Base-by-base conservation (phyloP, 1,284 basidiomycete genomes). In the Vanrija sp. region DNA sequence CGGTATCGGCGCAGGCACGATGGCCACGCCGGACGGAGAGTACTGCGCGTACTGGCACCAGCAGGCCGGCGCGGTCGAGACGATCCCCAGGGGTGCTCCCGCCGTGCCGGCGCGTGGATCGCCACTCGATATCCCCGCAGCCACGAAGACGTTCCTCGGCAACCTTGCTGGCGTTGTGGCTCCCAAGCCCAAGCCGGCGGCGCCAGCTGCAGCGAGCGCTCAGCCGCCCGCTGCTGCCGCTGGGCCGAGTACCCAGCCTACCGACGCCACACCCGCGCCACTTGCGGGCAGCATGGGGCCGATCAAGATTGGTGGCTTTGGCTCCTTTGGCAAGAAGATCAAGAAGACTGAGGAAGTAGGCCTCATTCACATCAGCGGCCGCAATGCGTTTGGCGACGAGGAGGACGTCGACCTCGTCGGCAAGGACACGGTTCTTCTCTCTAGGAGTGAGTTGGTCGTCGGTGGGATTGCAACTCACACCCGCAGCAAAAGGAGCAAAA, bases 391-490 rank as follows among this genome's bases (percentile, higher is more conserved):
- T 15, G 62, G 54, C 8, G 63, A 61, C 39, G 86, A 88, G 62
- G 91, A 90, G 67, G 84, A 89, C 63, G 87, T 89, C 59, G 69
- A 71, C 37, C 54, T 63, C 16, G 79, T 83, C 2, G 76, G 73
- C 0, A 79, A 79, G 47, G 73, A 75, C 44, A 64, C 69, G 2
- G 67, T 70, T 2, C 54, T 76, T 23, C 56, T 71, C 4, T 76
- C 75, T n/a, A 64, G 73, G 43, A 75, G 75, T 75, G 49, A 55
- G 72, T 65, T 18, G 2, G 2, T n/a, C 14, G 27, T n/a, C n/a
- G 15, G 2, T 14, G 2, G 10, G 1, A 7, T 22, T 19, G 65
- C 65, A 48, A 67, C 56, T 31, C 16, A 45, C 22, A 19, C 22
- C 12, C 1, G 0, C 51, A 75, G 71, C 71, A 27, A 72, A 71